Base-by-base conservation (phyloP, 495 filamentous ascomycete species). In the Penicillium coffeae region DNA sequence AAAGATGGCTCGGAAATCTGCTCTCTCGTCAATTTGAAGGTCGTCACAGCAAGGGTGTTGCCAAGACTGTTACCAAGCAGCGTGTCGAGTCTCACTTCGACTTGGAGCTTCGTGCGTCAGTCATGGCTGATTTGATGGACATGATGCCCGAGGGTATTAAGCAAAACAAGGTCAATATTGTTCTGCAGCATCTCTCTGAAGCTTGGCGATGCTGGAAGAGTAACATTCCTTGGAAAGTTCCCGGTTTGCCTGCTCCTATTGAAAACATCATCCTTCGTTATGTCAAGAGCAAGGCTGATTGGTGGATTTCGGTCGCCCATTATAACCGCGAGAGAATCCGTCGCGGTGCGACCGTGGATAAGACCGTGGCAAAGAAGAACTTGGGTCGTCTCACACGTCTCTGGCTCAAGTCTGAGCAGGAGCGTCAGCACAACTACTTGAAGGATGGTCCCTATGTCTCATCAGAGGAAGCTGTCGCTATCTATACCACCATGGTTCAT, bases 91-190 rank as follows among this genome's bases (percentile, higher is more conserved):
- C 91, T 22, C 94, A 99, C 66, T 99, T 97, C 56, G 94, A 99
- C 65, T 81, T 99, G 45, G 94, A 99, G 70, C 81, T 99, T 34
- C 89, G 94, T 62, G 94, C 94, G 14, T 96, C 94, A 0, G 94
- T 99, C 41, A 99, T 99, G 89, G 89, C 91, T 15, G 94, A 99
- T 72, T 73, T 99, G 21, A 96, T 96, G 86, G 94, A 99, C 58
- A 99, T 99, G 94, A 99, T 99, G 94, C 94, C 94, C 1, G 94
- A 96, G 64, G 94, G 94, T 47, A 96, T 99, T 76, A 96, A 96
- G 71, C 92, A 96, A 63, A 99, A 92, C 71, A 99, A 99, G 71
- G 91, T 99, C 66, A 95, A 97, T 64, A 95, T 93, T 1, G 92
- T 99, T 27, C 75, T 99, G 38, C 93, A 99, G 59, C 93, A 99